A percentile compares a stretch with the other conserved stretches of the same genome.
Evolutionary conservation across 345 rosid genomes (phyloP).

Genomic region (Pseudoturritis turrita): DNA sequence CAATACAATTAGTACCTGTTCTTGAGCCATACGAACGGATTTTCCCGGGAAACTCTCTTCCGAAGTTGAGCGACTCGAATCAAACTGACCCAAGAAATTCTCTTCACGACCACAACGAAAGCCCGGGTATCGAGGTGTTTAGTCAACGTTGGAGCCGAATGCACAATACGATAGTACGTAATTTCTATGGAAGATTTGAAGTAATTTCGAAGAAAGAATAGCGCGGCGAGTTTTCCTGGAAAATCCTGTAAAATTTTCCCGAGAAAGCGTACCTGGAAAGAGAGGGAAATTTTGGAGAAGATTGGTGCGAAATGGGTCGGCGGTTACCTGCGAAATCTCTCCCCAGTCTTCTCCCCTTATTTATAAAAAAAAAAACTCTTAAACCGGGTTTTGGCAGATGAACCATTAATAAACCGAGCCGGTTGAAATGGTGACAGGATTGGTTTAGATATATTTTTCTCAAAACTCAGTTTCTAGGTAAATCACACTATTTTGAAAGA

Average conservation of each 20-base stretch:
- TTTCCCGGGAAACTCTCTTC: neutral
- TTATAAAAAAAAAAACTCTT: neutral
- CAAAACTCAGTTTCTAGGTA: neutral
- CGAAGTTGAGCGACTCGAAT: neutral
- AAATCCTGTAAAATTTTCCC: neutral
- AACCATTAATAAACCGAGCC: neutral
- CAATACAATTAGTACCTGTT: neutral
- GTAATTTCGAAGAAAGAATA: neutral
- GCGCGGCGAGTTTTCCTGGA: neutral
- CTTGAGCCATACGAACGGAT: neutral
- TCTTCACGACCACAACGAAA: neutral
- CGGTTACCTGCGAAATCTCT: neutral
- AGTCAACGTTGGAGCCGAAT: neutral
- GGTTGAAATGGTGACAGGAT: neutral
- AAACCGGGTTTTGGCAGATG: neutral
- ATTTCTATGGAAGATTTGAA: neutral
- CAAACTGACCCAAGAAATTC: neutral
- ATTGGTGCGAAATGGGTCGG: neutral
- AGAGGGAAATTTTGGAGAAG: neutral
- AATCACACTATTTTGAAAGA: too few species aligned
- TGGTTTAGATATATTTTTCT: neutral
- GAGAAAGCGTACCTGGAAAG: neutral
- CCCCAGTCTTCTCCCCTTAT: neutral
- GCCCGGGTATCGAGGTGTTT: neutral
- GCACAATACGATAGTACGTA: neutral